phyloP scores from a whole-genome alignment of 2,329 filamentous ascomycete species.

The Meredithiella fracta region DNA sequence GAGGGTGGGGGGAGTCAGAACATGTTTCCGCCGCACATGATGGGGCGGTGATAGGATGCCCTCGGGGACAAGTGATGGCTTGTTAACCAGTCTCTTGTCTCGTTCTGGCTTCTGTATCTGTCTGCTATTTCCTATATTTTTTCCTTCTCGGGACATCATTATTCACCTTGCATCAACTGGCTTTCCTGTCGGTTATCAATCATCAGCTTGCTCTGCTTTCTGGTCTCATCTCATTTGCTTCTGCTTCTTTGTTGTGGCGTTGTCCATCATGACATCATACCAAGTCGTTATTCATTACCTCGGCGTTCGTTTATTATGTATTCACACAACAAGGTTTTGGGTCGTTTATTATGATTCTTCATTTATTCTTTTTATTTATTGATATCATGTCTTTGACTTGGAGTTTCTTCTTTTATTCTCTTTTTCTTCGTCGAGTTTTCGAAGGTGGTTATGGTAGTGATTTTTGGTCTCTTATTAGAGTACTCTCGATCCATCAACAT shows the following conservation, averaged over 20 bases:
- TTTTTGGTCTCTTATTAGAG: neutral
- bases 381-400: neutral
- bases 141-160: neutral
- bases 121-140: neutral
- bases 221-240: no score
- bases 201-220: no score
- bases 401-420: neutral
- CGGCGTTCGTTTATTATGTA: neutral
- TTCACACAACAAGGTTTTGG: conserved; percentile 1
- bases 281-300: neutral
- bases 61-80: neutral
- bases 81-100: neutral
- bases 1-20: neutral
- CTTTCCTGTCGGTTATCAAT: neutral
- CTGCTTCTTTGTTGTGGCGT: neutral
- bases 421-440: neutral
- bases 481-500: neutral
- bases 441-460: neutral
- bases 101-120: neutral
- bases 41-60: conserved; percentile 19
- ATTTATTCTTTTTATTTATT: no score
- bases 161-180: conserved; percentile 4
- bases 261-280: neutral
- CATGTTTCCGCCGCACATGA: conserved; percentile 21
- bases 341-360: neutral